phyloP scores from a whole-genome alignment of 257 asterid genomes.

The Scutellaria baicalensis region DNA sequence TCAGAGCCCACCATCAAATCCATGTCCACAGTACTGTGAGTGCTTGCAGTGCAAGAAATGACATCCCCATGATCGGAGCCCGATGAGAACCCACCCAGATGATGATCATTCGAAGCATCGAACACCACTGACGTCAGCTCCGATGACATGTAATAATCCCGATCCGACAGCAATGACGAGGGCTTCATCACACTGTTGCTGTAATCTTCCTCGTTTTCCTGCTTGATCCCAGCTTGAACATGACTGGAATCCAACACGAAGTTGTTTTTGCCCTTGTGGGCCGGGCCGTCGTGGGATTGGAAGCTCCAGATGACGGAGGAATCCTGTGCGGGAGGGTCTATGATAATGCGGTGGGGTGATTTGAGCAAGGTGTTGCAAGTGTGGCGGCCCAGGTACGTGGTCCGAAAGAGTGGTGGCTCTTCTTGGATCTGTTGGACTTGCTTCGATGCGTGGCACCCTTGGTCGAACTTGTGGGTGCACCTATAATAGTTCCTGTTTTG shows the following conservation, averaged over 20 bases:
- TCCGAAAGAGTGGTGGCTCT: constrained; percentile 36
- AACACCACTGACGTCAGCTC: background rate
- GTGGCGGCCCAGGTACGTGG: constrained; percentile 56
- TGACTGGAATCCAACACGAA: background rate
- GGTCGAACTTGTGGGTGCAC: constrained; percentile 68
- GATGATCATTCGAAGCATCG: background rate
- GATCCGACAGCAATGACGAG: background rate
- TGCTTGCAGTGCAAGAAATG: constrained; percentile 28
- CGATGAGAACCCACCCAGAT: constrained; percentile 12
- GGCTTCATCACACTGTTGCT: too few relatives aligned
- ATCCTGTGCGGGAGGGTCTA: constrained; percentile 15
- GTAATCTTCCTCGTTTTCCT: constrained; percentile 3
- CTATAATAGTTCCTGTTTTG: constrained; percentile 57
- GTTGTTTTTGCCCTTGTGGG: background rate
- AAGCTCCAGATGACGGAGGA: constrained; percentile 40
- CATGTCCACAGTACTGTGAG: constrained; percentile 10
- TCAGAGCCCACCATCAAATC: constrained; percentile 5
- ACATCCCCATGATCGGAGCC: constrained; percentile 20
- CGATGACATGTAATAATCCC: constrained; percentile 2
- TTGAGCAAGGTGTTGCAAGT: constrained; percentile 28
- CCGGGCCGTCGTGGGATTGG: constrained; percentile 19
- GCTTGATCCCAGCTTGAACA: background rate
- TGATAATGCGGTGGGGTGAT: constrained; percentile 6
- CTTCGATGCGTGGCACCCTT: constrained; percentile 57
- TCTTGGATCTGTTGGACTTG: constrained; percentile 54